Evolutionary conservation across 2,329 filamentous ascomycete species (phyloP), one percentile per base, ranked within the genome.

Genomic region (Sporothrix luriei): DNA sequence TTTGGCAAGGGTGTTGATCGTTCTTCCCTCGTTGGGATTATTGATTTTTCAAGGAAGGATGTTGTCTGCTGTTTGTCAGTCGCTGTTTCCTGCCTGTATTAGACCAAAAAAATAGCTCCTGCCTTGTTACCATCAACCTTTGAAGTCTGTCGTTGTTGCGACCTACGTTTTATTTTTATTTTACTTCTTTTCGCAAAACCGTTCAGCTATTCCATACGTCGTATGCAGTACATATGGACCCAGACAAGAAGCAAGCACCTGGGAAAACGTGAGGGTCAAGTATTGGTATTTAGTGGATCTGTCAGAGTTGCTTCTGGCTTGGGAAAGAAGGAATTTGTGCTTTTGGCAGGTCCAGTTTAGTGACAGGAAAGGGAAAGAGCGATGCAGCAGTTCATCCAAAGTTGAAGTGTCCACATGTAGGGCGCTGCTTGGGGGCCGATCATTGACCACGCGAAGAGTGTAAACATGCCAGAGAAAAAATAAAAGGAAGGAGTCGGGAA

Each of bases 381-480:
- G 61, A 62, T 64, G 24, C 43, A 62, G 7, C 5, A 48, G 40
- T 48, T 40, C 40, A 62, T 62, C 59, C 38, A 62, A 62, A 40
- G 57, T 46, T 21, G 59, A 26, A 48, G 24, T 21, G 21, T 49
- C 40, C 40, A 19, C 21, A 11, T 46, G 61, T 49, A 49, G 43
- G 43, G 43, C 61, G 61, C 49, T 64, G 10, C 43, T 21, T 40
- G 61, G 43, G 49, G 43, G 61, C 13, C 43, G 43, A 49, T 48
- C 43, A 24, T 49, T 21, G 57, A 64, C n/a, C n/a, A 64, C 40
- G 24, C 51, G 9, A 33, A 14, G 24, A 49, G 61, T 24, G 38
- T 11, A 46, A 19, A 21, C 21, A 46, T 43, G 21, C 14, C 10
- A 43, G 16, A 48, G 16, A 49, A 19, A 19, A 19, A 64, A 49